Evolutionary conservation across 2,329 filamentous ascomycete species (phyloP).

Genomic region (Alternaria sp.): DNA sequence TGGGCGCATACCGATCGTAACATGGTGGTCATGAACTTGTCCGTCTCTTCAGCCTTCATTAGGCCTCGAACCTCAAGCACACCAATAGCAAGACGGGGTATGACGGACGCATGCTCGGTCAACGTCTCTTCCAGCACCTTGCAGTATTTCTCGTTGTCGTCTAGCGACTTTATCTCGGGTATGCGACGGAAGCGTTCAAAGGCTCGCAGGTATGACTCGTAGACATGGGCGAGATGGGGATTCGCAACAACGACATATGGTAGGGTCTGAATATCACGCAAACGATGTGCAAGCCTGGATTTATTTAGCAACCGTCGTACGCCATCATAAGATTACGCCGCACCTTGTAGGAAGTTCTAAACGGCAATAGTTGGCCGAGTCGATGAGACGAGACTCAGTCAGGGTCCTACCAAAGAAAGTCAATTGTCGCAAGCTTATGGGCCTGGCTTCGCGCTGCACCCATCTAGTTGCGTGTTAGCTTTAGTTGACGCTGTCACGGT

Average conservation of each 20-base stretch:
- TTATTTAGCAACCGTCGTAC: constrained; percentile 22
- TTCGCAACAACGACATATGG: constrained; percentile 98
- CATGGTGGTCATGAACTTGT: constrained; percentile 95
- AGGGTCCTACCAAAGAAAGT: constrained; percentile 97
- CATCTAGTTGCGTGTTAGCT: constrained; percentile 66
- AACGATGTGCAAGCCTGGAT: constrained; percentile 82
- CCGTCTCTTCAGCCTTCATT: constrained; percentile 81
- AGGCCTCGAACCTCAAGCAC: constrained; percentile 88
- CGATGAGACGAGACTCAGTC: constrained; percentile 87
- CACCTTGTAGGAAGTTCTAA: constrained; percentile 89
- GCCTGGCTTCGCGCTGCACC: constrained; percentile 89
- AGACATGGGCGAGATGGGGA: constrained; percentile 90
- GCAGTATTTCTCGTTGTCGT: constrained; percentile 91
- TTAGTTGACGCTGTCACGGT: neutral
- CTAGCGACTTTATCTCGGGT: constrained; percentile 81
- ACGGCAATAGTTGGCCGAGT: constrained; percentile 96
- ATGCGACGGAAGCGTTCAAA: constrained; percentile 90
- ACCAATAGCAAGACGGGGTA: constrained; percentile 93
- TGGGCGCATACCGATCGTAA: constrained; percentile 76
- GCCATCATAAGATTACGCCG: neutral
- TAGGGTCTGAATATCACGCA: constrained; percentile 96
- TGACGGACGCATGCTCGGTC: constrained; percentile 88
- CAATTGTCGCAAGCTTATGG: constrained; percentile 95
- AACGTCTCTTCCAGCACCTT: constrained; percentile 80
- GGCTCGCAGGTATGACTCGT: constrained; percentile 96